Base-by-base conservation (phyloP, 2,329 filamentous ascomycete genomes). In the Sarocladiaceae sp. region DNA sequence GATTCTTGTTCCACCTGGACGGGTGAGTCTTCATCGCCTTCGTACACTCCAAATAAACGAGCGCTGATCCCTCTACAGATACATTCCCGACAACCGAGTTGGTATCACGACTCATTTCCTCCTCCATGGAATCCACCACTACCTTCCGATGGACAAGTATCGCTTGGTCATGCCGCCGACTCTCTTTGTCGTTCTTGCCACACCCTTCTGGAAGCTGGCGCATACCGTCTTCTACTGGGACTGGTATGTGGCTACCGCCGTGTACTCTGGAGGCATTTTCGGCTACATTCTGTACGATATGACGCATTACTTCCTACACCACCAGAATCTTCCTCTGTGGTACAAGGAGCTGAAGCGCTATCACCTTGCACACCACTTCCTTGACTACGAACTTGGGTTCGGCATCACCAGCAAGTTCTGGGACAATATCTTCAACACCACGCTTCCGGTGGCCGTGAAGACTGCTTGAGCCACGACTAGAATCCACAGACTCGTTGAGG, bases 261-360 rank as follows among this genome's bases (percentile, higher is more conserved):
- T 88, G 3, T 98, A 77, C 70, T 91, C 83, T 57, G 93, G 93
- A 41, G 93, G 90, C 49, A 82, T 98, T 51, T 95, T 95, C 56
- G 93, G 93, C 46, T 98, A 98, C 63, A 77, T 96, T 50, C 89
- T 85, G 73, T 98, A 98, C 69, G 93, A 98, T 63, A 59, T 96
- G 70, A 98, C 93, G 2, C 93, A 98, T 65, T 98, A 97, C 74
- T 98, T 98, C 76, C 77, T 98, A 31, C 93, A 98, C 65, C 93
- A 98, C 70, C 80, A 85, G 68, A 94, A 88, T 56, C 80, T 98
- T 3, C 93, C 93, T 13, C 69, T 82, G 2, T 95, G 88, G 76
- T 97, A 94, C 70, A 87, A 86, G 66, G 74, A 81, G 51, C 78
- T 97, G 56, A 98, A 98, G 81, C 97, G 95, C 67, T 95, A 96